Base-by-base conservation (phyloP, 768 basidiomycete species). In the Suillus ampliporus region DNA sequence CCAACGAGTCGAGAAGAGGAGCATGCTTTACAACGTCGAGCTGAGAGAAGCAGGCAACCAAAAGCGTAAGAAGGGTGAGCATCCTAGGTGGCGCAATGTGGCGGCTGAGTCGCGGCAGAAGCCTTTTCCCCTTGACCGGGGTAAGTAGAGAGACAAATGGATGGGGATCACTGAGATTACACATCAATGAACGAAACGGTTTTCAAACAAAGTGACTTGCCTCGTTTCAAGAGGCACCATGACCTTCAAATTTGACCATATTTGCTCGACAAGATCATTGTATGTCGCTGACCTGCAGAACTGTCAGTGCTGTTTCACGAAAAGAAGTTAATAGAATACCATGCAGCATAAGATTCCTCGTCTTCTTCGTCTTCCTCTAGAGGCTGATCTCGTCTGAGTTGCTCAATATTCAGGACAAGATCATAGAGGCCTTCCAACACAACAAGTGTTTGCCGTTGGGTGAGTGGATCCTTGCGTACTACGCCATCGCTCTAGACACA, bases 1-100 rank as follows among this genome's bases (percentile, higher is more conserved):
- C 83, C 0, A 85, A 70, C 1, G 83, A 77, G 73, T 92, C 97
- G 40, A 92, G 85, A 19, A 90, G 64, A 43, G 86, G 85, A 4
- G 95, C 91, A 57, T 92, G 80, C 67, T 83, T 82, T 56, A 99
- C 89, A 19, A 99, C 94, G 72, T 98, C 97, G 61, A 99, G 83
- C 74, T 98, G 95, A 63, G 85, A 87, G 79, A 98, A 99, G 71
- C 94, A 97, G 0, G 96, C 96, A 53, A 97, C 89, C 40, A 99
- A 84, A 28, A 99, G 88, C 1, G 95, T 97, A 46, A 98, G 79
- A 28, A 98, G 80, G 6, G 93, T 95, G 43, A 94, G 85, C 83
- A 94, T 89, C 72, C 91, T 89, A 53, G 90, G 81, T 37, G 86
- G 83, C 64, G 85, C 84, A 19, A 99, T 84, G 68, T 95, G 91